Evolutionary conservation across 306 rosid species (phyloP), one percentile per base, ranked within the genome.

Genomic region (Nissolia schottii): DNA sequence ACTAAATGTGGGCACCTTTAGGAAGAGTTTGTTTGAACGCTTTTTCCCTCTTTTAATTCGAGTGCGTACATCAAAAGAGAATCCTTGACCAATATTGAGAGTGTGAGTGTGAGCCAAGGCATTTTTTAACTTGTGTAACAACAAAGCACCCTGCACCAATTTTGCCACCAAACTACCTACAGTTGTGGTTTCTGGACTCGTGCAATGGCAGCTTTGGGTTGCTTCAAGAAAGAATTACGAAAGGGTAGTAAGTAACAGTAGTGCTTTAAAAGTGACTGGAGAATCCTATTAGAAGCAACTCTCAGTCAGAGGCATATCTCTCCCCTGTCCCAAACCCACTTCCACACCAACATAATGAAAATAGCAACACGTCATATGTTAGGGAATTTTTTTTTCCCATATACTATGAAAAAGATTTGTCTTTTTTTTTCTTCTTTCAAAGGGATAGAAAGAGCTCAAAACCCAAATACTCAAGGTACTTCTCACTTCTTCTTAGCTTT

Each of bases 171-270:
- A 86, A 75, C 77, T 31, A 55, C 19, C 77, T 31, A 55, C 19
- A 35, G 77, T 53, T 72, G 87, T 76, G n/a, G n/a, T n/a, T n/a
- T 80, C 64, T 71, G 13, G 62, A 66, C 80, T 76, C 35, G 83
- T 84, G 76, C 66, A 76, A 46, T 77, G 76, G 87, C 92, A 89
- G 90, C 90, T 81, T 87, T 86, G 89, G 79, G 77, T 89, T 89
- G 90, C 90, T 87, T 85, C 76, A 86, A 84, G 81, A 61, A 76
- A 71, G 34, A 35, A 70, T n/a, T n/a, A n/a, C 7, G 34, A 69
- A 76, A 62, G 69, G 60, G 24, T 51, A 31, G 62, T 31, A 31
- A 16, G n/a, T 22, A 45, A 8, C 37, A 31, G 1, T 70, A 67
- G 56, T 46, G 29, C 16, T 60, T 78, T 72, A 73, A 72, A 86